These are phyloP conservation scores for Avena atlantica DNA, from an alignment of 176 grass and related monocot species.

Conservation along the genomic window DNA sequence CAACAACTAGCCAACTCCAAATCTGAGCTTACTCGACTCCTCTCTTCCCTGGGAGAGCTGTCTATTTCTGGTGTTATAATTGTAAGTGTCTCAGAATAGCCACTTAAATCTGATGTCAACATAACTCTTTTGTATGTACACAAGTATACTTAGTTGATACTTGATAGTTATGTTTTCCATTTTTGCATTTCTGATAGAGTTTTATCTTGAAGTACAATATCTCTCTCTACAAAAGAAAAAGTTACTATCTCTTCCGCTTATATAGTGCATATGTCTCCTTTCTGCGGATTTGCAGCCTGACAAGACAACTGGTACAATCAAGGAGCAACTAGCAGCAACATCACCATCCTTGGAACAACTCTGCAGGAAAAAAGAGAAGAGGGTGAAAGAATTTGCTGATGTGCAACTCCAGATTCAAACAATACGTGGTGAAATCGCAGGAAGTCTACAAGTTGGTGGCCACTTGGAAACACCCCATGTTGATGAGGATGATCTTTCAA, in stretches of 20 bases:
- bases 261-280: constrained; percentile 32
- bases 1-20: constrained; percentile 79
- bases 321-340: constrained; percentile 78
- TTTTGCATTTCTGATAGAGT: background rate
- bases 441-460: constrained; percentile 55
- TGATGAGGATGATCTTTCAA: constrained; percentile 85
- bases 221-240: background rate
- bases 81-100: constrained; percentile 45
- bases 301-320: constrained; percentile 88
- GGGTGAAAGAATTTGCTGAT: constrained; percentile 76
- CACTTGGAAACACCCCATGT: constrained; percentile 49
- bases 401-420: constrained; percentile 79
- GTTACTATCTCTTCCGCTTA: background rate
- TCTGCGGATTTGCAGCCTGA: constrained; percentile 61
- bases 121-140: background rate
- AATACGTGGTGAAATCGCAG: constrained; percentile 72
- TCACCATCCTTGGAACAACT: constrained; percentile 76
- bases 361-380: constrained; percentile 72
- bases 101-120: background rate
- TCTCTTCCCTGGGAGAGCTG: constrained; percentile 80
- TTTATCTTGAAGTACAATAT: constrained; percentile 25
- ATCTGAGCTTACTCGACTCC: constrained; percentile 67
- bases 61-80: constrained; percentile 71
- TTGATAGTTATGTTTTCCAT: background rate
- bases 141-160: background rate